These are phyloP conservation scores for Eremomyces bilateralis DNA, from an alignment of 495 filamentous ascomycete genomes.

Conservation along the genomic window DNA sequence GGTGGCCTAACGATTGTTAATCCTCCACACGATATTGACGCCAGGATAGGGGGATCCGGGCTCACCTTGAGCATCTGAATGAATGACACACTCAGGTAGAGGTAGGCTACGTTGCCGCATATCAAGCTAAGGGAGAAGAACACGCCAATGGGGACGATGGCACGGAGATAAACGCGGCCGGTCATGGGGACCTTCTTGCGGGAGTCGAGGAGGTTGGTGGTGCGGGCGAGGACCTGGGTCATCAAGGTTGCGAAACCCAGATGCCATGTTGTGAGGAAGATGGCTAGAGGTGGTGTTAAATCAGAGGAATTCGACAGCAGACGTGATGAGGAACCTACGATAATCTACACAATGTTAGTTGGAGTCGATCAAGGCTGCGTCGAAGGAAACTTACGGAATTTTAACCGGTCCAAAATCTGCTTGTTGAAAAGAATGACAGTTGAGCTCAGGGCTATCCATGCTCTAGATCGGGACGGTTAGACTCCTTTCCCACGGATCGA, in stretches of 20 bases:
- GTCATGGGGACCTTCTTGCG: slow-evolving; percentile 88
- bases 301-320: not conserved
- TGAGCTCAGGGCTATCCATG: slow-evolving; percentile 83
- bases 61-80: slow-evolving; percentile 93
- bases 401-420: slow-evolving; percentile 66
- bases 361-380: slow-evolving; percentile 4
- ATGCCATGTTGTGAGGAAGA: slow-evolving; percentile 88
- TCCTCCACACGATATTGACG: not conserved
- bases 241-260: slow-evolving; percentile 71
- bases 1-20: slow-evolving; percentile 68
- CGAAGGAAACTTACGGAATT: slow-evolving; percentile 49
- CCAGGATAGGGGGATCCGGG: not conserved
- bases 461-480: slow-evolving; percentile 28
- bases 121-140: slow-evolving; percentile 91
- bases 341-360: slow-evolving; percentile 15
- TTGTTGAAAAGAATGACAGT: slow-evolving; percentile 98
- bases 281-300: slow-evolving; percentile 16
- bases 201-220: slow-evolving; percentile 67
- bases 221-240: slow-evolving; percentile 74
- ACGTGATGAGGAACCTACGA: slow-evolving; percentile 13
- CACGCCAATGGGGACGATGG: slow-evolving; percentile 78
- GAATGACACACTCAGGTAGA: slow-evolving; percentile 82
- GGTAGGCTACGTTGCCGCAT: slow-evolving; percentile 79
- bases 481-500: not conserved
- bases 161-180: slow-evolving; percentile 68